Percentiles rank a stretch among this genome's conserved stretches.
Conservation (phyloP, 73 alveolate species). For the Paramecium pentaurelia region DNA sequence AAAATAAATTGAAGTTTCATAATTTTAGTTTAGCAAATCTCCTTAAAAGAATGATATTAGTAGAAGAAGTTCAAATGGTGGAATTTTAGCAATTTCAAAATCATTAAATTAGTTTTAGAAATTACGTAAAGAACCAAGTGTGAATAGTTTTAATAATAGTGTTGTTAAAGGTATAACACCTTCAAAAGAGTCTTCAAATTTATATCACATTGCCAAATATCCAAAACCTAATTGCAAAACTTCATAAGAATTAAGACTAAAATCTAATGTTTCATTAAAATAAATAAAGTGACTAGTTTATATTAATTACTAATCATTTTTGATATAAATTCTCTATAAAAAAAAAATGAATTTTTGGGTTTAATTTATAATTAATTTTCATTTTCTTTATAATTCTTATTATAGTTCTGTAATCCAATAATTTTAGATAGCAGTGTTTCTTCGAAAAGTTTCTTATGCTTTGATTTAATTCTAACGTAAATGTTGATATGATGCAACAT, state of each 20-base stretch:
- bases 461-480: neutral
- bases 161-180: slow-evolving; percentile 37
- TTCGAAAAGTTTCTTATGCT: neutral
- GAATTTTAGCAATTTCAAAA: neutral
- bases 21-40: neutral
- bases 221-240: neutral
- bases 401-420: neutral
- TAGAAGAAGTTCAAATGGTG: slow-evolving; percentile 8
- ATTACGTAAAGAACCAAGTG: neutral
- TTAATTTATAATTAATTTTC: neutral
- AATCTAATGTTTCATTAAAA: neutral
- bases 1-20: neutral
- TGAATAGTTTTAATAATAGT: neutral
- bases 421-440: neutral
- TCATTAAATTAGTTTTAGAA: neutral
- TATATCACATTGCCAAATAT: neutral
- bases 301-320: neutral
- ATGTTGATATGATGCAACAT: neutral
- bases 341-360: neutral
- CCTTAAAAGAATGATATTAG: neutral
- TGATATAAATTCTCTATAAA: neutral
- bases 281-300: neutral
- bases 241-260: neutral
- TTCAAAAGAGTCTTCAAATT: neutral
- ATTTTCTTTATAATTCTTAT: neutral